Conservation (phyloP, 2,329 filamentous ascomycete genomes). For the Fusarium agapanthi region DNA sequence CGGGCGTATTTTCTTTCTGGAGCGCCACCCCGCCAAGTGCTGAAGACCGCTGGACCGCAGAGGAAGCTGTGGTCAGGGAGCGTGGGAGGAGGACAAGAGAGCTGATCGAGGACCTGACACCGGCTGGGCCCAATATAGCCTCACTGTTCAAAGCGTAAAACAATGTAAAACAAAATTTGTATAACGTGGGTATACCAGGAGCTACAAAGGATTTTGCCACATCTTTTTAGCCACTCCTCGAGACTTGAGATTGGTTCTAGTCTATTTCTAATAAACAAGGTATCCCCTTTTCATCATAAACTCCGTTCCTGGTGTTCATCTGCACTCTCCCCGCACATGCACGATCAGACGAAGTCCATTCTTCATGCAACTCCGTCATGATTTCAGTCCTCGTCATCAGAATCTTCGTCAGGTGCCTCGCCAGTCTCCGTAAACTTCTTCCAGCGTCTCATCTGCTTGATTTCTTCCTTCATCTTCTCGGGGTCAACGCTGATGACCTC, state of each 20-base stretch:
- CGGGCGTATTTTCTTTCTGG: constrained; percentile 51
- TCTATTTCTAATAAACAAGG: constrained; percentile 31
- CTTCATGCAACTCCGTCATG: not conserved
- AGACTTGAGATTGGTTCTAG: constrained; percentile 18
- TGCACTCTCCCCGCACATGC: not conserved
- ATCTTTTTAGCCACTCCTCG: constrained; percentile 17
- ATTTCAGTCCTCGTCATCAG: constrained; percentile 39
- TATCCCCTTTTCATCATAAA: not conserved
- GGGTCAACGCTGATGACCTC: constrained; percentile 30
- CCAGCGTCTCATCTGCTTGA: constrained; percentile 41
- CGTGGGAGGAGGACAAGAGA: constrained; percentile 60
- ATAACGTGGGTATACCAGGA: not conserved
- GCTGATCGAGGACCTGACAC: constrained; percentile 59
- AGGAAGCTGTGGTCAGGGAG: constrained; percentile 63
- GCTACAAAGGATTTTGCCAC: constrained; percentile 24
- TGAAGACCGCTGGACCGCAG: constrained; percentile 62
- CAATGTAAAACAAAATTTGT: constrained; percentile 2
- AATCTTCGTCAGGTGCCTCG: constrained; percentile 34
- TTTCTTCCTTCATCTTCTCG: constrained; percentile 34
- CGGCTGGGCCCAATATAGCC: constrained; percentile 46
- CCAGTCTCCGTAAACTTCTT: constrained; percentile 43
- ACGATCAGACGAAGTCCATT: not conserved
- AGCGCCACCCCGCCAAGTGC: constrained; percentile 44
- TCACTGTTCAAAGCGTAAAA: constrained; percentile 54
- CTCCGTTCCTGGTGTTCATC: not conserved